Evolutionary conservation across 192 early-diverging fungal genomes (phyloP).

Genomic region (Backusella tuberculispora): DNA sequence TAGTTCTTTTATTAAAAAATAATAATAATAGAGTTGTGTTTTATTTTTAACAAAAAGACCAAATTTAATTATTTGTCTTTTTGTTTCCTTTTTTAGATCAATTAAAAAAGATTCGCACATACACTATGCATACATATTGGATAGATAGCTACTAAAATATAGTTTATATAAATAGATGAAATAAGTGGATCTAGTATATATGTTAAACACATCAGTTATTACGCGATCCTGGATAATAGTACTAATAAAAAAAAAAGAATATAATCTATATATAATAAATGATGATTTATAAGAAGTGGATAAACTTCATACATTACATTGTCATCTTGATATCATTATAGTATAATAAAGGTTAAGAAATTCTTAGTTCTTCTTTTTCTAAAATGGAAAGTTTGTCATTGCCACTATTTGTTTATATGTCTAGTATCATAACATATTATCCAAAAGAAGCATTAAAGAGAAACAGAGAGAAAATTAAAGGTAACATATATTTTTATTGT

Average conservation of each 20-base stretch:
- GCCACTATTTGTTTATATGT: not conserved
- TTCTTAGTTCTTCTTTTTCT: not conserved
- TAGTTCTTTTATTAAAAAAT: no score
- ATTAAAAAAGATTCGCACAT: not conserved
- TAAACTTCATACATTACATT: not conserved
- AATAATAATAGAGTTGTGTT: no score
- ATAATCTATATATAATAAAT: no score
- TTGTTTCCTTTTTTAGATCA: not conserved
- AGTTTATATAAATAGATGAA: no score
- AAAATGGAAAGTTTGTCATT: constrained; percentile 5
- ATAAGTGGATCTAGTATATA: no score
- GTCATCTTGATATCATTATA: not conserved
- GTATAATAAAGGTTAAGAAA: not conserved
- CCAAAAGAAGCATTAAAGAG: not conserved
- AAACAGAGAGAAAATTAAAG: no score
- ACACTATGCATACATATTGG: no score
- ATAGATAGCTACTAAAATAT: no score
- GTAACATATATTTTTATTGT: not conserved
- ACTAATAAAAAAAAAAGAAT: no score
- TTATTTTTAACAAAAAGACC: not conserved
- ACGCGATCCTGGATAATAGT: no score
- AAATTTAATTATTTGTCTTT: constrained; percentile 5
- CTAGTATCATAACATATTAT: not conserved
- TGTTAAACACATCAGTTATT: no score
- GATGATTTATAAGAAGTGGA: not conserved